Conservation (phyloP, 2,329 filamentous ascomycete genomes). For the Biscogniauxia sp. region DNA sequence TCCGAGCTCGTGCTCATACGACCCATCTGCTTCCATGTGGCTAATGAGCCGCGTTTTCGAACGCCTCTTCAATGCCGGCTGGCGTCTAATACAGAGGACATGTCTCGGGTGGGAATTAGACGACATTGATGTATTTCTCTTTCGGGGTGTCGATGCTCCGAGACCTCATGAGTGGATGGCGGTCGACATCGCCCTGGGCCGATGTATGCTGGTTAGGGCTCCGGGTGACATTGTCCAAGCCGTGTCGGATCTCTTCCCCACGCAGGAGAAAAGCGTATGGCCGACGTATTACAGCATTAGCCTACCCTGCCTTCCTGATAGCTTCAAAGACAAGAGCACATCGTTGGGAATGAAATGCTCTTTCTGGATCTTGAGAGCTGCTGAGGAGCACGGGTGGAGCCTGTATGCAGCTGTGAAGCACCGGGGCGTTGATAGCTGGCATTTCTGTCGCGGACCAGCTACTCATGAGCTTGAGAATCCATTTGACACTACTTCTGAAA, state of each 20-base stretch:
- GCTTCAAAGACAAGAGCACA: slow-evolving; percentile 2
- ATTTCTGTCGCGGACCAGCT: background rate
- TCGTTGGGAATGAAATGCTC: background rate
- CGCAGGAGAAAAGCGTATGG: background rate
- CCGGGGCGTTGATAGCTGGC: background rate
- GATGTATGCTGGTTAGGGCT: background rate
- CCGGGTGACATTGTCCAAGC: background rate
- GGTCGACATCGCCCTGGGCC: background rate
- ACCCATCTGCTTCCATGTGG: background rate
- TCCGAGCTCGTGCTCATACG: background rate
- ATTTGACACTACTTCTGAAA: background rate
- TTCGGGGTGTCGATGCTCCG: background rate
- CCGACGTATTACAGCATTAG: background rate
- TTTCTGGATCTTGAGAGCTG: background rate
- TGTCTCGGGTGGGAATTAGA: background rate
- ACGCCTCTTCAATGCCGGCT: background rate
- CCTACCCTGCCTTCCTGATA: background rate
- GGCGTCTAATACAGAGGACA: background rate
- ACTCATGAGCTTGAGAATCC: background rate
- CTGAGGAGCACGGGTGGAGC: background rate
- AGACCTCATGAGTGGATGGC: slow-evolving; percentile 2
- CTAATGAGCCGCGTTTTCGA: background rate
- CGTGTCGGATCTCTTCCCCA: background rate
- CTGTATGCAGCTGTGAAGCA: slow-evolving; percentile 1
- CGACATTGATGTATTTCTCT: background rate